Percentiles rank a stretch among this genome's conserved stretches.
phyloP scores from a whole-genome alignment of 306 rosid genomes.

The Prunus campanulata region DNA sequence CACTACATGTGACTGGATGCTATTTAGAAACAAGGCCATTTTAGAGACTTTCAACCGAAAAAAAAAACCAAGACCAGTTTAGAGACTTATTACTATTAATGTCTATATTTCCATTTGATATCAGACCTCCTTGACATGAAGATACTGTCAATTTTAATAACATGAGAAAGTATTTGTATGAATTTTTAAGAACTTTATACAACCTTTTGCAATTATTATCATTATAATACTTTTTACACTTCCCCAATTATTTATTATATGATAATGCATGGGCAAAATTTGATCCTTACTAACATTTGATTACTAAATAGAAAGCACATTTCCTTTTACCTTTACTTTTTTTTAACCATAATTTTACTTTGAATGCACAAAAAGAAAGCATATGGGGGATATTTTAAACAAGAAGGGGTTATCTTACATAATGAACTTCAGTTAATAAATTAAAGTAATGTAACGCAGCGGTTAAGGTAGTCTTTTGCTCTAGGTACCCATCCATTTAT shows the following conservation, averaged over 20 bases:
- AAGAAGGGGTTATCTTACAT: background rate
- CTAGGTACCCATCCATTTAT: background rate
- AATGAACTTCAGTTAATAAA: background rate
- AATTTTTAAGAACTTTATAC: background rate
- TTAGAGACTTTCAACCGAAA: too few species aligned
- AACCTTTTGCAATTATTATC: background rate
- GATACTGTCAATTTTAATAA: background rate
- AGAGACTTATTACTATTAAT: too few species aligned
- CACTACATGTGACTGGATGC: too few species aligned
- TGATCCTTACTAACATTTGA: background rate
- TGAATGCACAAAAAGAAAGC: background rate
- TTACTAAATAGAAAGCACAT: too few species aligned
- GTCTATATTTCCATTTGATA: too few species aligned
- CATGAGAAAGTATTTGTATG: background rate
- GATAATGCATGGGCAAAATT: background rate
- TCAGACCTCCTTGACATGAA: background rate
- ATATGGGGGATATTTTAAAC: background rate
- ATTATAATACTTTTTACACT: too few species aligned
- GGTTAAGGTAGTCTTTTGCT: background rate
- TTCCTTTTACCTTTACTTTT: background rate
- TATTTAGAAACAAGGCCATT: too few species aligned
- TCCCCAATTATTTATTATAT: too few species aligned
- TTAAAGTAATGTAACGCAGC: background rate
- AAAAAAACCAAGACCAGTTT: too few species aligned
- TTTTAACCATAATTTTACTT: background rate